Percentiles rank a stretch among this genome's conserved stretches.
Evolutionary conservation across 2,329 filamentous ascomycete species (phyloP).

Genomic region (Pseudocercospora vitis): DNA sequence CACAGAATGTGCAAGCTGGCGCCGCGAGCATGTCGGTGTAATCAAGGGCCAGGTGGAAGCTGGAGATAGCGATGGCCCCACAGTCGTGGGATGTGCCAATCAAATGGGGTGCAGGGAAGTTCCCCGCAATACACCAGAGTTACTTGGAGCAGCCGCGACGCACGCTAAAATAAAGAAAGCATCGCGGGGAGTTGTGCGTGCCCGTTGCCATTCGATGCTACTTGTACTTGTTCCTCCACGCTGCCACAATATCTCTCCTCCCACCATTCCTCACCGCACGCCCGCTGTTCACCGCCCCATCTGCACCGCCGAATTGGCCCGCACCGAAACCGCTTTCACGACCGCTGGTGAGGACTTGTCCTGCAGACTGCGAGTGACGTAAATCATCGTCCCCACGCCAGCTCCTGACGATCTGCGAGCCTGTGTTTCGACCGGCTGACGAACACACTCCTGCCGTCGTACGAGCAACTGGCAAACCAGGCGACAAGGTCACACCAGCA

Average conservation of each 20-base stretch:
- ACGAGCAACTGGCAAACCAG: not conserved
- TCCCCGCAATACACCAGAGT: conserved; percentile 13
- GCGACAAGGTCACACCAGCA: conserved; percentile 4
- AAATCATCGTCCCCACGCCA: not conserved
- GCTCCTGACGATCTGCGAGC: conserved; percentile 5
- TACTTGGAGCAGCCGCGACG: not conserved
- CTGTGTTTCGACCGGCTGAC: conserved; percentile 7
- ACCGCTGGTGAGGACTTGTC: conserved; percentile 5
- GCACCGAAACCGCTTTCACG: not conserved
- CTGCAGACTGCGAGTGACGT: not conserved
- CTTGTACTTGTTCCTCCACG: conserved; percentile 3
- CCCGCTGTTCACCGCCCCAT: not conserved
- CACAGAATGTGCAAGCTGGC: not conserved
- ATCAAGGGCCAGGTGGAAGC: conserved; percentile 1
- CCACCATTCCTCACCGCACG: not conserved
- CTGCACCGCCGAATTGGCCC: not conserved
- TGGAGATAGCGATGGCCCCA: not conserved
- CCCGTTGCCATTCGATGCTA: no score
- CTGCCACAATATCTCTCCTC: not conserved
- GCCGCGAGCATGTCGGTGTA: conserved; percentile 18
- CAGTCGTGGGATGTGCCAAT: conserved; percentile 1
- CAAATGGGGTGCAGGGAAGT: not conserved
- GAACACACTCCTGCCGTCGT: not conserved
- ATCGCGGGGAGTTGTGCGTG: no score
- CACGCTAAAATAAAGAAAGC: conserved; percentile 8